Evolutionary conservation across 768 basidiomycete species (phyloP), one percentile per base, ranked within the genome.

Genomic region (Lactarius psammicola): DNA sequence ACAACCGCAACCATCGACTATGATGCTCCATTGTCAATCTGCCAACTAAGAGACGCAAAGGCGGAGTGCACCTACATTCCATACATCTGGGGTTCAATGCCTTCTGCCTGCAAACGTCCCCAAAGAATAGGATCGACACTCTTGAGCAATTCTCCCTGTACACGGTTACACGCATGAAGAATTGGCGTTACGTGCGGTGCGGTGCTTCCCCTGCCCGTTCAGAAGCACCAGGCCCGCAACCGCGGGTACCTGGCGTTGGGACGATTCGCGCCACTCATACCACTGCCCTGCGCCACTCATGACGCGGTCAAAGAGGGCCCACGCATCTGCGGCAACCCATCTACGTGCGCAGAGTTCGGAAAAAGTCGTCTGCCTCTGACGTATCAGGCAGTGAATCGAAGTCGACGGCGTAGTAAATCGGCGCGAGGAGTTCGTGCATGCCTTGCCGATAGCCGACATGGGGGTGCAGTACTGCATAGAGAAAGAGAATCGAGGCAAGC

Each of bases 351-450:
- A 93, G 18, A 89, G 68, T 68, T 92, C 88, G 38, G 75, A 72
- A 38, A n/a, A 90, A 76, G 11, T 79, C 70, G 26, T 74, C 69
- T 60, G 81, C 78, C 40, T 74, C 71, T 26, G 64, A 68, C 38
- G 72, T 73, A 46, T 80, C 76, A 8, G 76, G 68, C 17, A 94
- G 74, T 1, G 94, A 88, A 77, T 99, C 97, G 70, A 83, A 88
- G 74, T 96, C 89, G 63, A 91, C 80, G 2, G 88, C 88, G 72
- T 91, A 86, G 71, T 92, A 92, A 33, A 98, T 75, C 0, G 93
- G 89, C 4, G 95, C 97, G 28, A 98, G 83, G 11, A 98, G 78
- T 73, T 99, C 97, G 72, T 99, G 97, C 97, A 99, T 98, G 60
- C 97, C 96, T 81, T 99, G 97, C 34, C 97, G 85, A 74, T 99